Percentiles rank a stretch among this genome's conserved stretches.
phyloP scores from a whole-genome alignment of 1,284 basidiomycete species.

The Ustilago crameri region DNA sequence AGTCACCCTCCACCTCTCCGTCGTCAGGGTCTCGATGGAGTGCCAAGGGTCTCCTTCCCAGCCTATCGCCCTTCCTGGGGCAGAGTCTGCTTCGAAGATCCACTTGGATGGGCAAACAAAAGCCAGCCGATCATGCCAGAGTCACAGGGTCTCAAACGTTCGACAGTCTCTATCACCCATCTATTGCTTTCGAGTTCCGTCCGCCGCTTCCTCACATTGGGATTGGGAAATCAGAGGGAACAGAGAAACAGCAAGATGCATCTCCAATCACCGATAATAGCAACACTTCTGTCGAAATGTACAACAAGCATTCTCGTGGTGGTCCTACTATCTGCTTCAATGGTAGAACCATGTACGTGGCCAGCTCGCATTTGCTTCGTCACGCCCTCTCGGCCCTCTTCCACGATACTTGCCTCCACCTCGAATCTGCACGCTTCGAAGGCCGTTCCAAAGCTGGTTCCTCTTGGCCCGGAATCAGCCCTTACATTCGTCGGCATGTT shows the following conservation, averaged over 20 bases:
- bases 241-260: background rate
- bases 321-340: slow-evolving; percentile 55
- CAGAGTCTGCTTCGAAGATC: slow-evolving; percentile 31
- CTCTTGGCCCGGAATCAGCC: slow-evolving; percentile 46
- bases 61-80: slow-evolving; percentile 36
- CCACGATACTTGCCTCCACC: slow-evolving; percentile 42
- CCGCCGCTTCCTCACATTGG: slow-evolving; percentile 41
- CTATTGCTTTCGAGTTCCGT: slow-evolving; percentile 52
- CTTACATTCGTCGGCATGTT: slow-evolving; percentile 15
- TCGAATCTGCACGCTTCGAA: slow-evolving; percentile 54
- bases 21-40: slow-evolving; percentile 9
- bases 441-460: slow-evolving; percentile 32
- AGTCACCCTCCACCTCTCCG: slow-evolving; percentile 4
- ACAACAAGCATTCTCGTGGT: slow-evolving; percentile 25
- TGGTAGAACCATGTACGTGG: slow-evolving; percentile 58
- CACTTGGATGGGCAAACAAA: slow-evolving; percentile 17
- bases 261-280: background rate
- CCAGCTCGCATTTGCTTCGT: slow-evolving; percentile 56
- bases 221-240: slow-evolving; percentile 19
- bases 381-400: slow-evolving; percentile 58
- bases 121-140: slow-evolving; percentile 1
- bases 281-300: slow-evolving; percentile 6
- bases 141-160: slow-evolving; percentile 3
- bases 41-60: slow-evolving; percentile 18
- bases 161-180: slow-evolving; percentile 53